A percentile compares a stretch with the other conserved stretches of the same genome.
These are phyloP conservation scores for Tolypocladium sp. DNA, from an alignment of 2,329 filamentous ascomycete species.

Conservation along the genomic window DNA sequence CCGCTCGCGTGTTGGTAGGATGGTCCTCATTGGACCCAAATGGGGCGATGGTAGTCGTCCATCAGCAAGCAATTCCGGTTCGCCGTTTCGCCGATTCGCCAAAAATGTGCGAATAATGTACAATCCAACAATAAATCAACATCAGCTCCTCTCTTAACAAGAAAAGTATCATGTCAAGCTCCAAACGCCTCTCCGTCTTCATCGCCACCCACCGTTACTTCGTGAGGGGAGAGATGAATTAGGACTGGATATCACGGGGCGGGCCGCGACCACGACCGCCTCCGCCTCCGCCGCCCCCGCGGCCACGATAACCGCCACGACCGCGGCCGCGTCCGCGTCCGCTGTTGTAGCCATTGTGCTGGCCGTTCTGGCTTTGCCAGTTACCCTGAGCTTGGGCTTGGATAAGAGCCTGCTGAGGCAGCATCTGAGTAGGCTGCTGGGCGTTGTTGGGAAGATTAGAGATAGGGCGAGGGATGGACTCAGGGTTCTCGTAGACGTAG, in stretches of 20 bases:
- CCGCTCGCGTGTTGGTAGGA: slow-evolving; percentile 7
- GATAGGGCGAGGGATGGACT: slow-evolving; percentile 81
- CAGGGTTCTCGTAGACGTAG: slow-evolving; percentile 95
- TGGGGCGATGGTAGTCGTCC: slow-evolving; percentile 11
- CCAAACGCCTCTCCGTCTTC: slow-evolving; percentile 5
- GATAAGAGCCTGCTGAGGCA: slow-evolving; percentile 7
- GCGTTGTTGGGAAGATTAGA: slow-evolving; percentile 34
- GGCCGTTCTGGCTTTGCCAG: slow-evolving; percentile 30
- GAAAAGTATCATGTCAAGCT: slow-evolving; percentile 2
- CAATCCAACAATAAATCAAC: slow-evolving; percentile 28
- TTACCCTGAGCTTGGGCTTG: slow-evolving; percentile 24
- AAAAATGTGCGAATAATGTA: slow-evolving; percentile 29
- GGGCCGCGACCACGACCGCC: slow-evolving; percentile 26
- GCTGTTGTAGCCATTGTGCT: slow-evolving; percentile 25
- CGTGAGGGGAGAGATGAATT: slow-evolving; percentile 14
- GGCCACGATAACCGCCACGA: slow-evolving; percentile 25
- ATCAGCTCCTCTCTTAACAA: slow-evolving; percentile 11
- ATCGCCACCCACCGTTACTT: slow-evolving; percentile 11
- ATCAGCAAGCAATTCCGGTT: slow-evolving; percentile 22
- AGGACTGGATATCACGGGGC: slow-evolving; percentile 25
- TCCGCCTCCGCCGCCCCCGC: slow-evolving; percentile 22
- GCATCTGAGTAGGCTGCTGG: slow-evolving; percentile 19
- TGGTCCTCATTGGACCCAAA: background rate
- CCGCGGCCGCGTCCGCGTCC: slow-evolving; percentile 27
- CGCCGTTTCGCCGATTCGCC: slow-evolving; percentile 27